A percentile compares a stretch with the other conserved stretches of the same genome.
Evolutionary conservation across 345 rosid genomes (phyloP).

Genomic region (Citrus maxima): DNA sequence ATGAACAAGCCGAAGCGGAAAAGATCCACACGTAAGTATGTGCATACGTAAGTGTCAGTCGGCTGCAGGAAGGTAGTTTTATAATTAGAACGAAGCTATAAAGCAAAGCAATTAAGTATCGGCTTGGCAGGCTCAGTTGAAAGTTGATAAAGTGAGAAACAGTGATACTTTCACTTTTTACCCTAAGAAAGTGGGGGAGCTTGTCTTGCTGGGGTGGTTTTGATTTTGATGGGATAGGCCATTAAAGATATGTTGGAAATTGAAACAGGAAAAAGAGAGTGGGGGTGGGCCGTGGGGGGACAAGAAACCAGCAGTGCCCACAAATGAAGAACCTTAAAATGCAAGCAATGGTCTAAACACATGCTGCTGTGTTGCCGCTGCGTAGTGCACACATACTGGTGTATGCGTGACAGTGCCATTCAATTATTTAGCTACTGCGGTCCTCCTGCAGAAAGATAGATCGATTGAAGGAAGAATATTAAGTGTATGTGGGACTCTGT

Average conservation of each 20-base stretch:
- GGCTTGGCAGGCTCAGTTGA: not conserved
- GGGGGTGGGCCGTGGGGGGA: not conserved
- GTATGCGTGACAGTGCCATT: not conserved
- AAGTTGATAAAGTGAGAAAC: not conserved
- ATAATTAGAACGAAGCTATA: not conserved
- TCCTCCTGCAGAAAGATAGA: too few relatives aligned
- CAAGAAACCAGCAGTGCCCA: slow-evolving; percentile 1
- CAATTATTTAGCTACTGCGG: not conserved
- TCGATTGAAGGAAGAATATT: not conserved
- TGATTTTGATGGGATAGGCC: slow-evolving; percentile 1
- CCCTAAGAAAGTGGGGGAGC: slow-evolving; percentile 22
- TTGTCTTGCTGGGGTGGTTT: not conserved
- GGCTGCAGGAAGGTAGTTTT: not conserved
- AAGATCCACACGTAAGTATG: slow-evolving; percentile 3
- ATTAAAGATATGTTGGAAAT: slow-evolving; percentile 13
- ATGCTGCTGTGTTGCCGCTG: not conserved
- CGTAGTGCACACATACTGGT: too few relatives aligned
- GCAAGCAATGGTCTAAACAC: slow-evolving; percentile 24
- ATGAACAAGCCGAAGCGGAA: not conserved
- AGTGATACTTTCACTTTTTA: slow-evolving; percentile 9
- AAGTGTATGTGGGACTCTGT: not conserved
- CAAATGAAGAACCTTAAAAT: slow-evolving; percentile 21
- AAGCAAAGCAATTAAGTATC: not conserved
- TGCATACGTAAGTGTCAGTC: not conserved
- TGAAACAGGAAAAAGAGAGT: not conserved